Conservation (phyloP, 2,329 filamentous ascomycete species). For the Emydomyces testavorans region DNA sequence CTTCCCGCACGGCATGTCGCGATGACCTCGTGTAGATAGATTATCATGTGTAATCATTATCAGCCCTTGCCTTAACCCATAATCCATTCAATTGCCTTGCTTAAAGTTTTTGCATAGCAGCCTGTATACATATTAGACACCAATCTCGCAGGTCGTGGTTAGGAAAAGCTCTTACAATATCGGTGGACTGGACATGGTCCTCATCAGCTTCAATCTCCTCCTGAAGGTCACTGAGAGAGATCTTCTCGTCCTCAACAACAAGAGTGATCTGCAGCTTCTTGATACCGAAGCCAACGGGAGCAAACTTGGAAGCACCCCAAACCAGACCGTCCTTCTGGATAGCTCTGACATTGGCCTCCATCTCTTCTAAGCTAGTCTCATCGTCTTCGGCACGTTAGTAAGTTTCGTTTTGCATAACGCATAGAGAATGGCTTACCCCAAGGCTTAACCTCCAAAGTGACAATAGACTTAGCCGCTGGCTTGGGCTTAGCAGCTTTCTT, state of each 20-base stretch:
- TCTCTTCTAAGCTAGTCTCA: conserved; percentile 77
- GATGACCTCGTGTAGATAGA: neutral
- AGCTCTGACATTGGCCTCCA: conserved; percentile 67
- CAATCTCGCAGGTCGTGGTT: neutral
- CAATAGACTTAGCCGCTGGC: conserved; percentile 86
- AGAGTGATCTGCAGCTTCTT: conserved; percentile 99
- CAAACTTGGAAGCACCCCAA: conserved; percentile 86
- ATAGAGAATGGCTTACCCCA: conserved; percentile 61
- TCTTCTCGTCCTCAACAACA: conserved; percentile 93
- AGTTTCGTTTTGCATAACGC: neutral
- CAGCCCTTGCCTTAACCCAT: neutral
- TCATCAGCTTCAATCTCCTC: conserved; percentile 75
- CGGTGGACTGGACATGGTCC: conserved; percentile 91
- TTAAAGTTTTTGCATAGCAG: conserved; percentile 89
- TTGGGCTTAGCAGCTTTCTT: conserved; percentile 95
- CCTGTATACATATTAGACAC: conserved; percentile 24
- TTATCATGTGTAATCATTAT: conserved; percentile 8
- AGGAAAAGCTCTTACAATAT: conserved; percentile 49
- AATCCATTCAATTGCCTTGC: conserved; percentile 11
- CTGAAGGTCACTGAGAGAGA: conserved; percentile 78
- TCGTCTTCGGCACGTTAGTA: conserved; percentile 48
- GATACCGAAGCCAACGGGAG: conserved; percentile 91
- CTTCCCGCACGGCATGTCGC: neutral
- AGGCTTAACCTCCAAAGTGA: conserved; percentile 94
- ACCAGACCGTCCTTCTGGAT: conserved; percentile 90